Base-by-base conservation (phyloP, 2,329 filamentous ascomycete genomes). In the Colletotrichum salicis region DNA sequence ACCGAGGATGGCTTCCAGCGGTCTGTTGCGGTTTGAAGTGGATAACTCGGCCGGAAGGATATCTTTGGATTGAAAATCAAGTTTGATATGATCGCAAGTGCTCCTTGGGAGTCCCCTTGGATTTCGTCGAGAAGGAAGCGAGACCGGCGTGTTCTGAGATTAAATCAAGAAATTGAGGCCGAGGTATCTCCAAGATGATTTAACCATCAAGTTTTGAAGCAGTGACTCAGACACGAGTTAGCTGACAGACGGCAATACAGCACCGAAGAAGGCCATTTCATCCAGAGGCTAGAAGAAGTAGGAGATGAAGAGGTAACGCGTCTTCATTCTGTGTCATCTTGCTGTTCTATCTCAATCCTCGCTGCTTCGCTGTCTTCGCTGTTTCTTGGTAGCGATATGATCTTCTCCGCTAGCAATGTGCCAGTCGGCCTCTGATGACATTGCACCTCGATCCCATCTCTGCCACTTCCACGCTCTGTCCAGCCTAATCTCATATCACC, bases 11-110 rank as follows among this genome's bases (percentile, higher is more conserved):
- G 69, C 55, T 71, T 64, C 35, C 65, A 27, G 60, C 65, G 69
- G 59, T 64, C 69, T 69, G 65, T 19, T 12, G 59, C 65, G 69
- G 69, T 29, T 63, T 22, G 31, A 59, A 52, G 58, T 63, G 69
- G 69, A 45, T 67, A 31, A 62, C 41, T 48, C 19, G 41, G 41
- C 41, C 41, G 41, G 41, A 48, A 48, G 41, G 41, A 48, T 48
- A 29, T 48, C n/a, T 4, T 4, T n/a, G 8, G 8, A 22, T 22
- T 48, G 8, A 48, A 22, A n/a, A 48, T 22, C 41, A 22, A 22
- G 41, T 48, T 48, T 48, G 41, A 8, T 8, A 22, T n/a, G 8
- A n/a, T 22, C 19, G 11, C 41, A 22, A 48, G 0, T 48, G 4
- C 7, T 8, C 41, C 15, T 10, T n/a, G 41, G 41, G 19, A n/a